Evolutionary conservation across 176 grass and related monocot species (phyloP).

Genomic region (Oryza meridionalis): DNA sequence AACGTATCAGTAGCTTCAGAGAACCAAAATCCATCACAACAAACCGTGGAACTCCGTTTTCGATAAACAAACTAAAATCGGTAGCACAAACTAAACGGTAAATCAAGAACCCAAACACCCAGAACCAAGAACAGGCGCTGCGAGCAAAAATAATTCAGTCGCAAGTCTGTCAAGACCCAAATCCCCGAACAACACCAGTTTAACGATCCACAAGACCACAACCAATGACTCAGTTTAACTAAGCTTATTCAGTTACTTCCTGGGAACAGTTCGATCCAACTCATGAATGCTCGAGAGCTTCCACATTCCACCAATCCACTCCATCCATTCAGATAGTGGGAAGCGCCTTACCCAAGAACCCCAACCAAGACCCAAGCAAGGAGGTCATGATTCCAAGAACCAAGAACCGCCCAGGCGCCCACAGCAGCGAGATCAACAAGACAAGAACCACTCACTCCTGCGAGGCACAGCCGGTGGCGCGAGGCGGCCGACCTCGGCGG

Average conservation of each 20-base stretch:
- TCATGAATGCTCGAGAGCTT: conserved; percentile 18
- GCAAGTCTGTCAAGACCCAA: not conserved
- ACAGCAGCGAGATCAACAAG: conserved; percentile 23
- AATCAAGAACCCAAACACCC: not conserved
- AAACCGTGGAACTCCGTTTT: conserved; percentile 24
- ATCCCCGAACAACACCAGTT: conserved; percentile 1
- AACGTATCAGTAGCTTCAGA: not conserved
- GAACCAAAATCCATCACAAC: conserved; percentile 5
- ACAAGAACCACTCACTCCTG: conserved; percentile 60
- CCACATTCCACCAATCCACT: conserved; percentile 33
- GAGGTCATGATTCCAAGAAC: conserved; percentile 4
- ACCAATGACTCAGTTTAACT: conserved; percentile 9
- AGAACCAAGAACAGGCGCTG: conserved; percentile 5
- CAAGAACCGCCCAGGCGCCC: not conserved
- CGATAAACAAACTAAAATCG: not conserved
- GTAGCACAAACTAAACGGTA: conserved; percentile 18
- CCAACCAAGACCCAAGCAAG: not conserved
- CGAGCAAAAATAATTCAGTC: not conserved
- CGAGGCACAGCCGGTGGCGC: conserved; percentile 51
- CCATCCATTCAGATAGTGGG: not conserved
- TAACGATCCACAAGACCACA: conserved; percentile 14
- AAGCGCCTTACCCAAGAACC: conserved; percentile 24
- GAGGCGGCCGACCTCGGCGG: conserved; percentile 31
- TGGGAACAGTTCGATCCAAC: conserved; percentile 23
- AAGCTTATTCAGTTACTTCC: not conserved